Base-by-base conservation (phyloP, 257 asterid species). In the Ehretia macrophylla region DNA sequence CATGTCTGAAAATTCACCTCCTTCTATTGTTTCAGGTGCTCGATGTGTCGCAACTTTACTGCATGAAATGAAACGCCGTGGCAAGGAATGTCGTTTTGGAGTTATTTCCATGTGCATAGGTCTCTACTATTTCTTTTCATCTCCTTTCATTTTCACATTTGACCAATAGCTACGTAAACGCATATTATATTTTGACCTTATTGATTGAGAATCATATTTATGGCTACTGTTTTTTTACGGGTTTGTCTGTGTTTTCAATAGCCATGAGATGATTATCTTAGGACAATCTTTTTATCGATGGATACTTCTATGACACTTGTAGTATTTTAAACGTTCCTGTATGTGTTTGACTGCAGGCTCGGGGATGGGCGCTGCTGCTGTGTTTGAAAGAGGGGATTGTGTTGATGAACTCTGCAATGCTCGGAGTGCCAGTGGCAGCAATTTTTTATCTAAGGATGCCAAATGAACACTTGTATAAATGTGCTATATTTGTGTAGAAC, bases 31-130 rank as follows among this genome's bases (percentile, higher is more conserved):
- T 47, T 60, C 74, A 87, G 98, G 98, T 64, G 94, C 96, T 11
- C 95, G 98, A 19, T 87, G 96, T 35, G 95, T 87, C 32, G 87
- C 90, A 39, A 91, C 98, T 9, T 58, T 91, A 23, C 85, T 91
- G 20, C 72, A 91, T 61, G 98, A 91, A 76, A 91, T 91, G 98
- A 87, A 85, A 75, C 95, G 96, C 0, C 82, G 94, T 56, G 96
- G 98, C 40, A 87, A 72, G 64, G 96, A 78, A 58, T 80, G 91
- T 63, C 91, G 95, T 51, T 91, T 72, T 76, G 98, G 98, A 37
- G 92, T 91, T 60, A 76, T 91, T 66, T 87, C 96, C 42, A 91
- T 91, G 98, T 91, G 98, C 85, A 91, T 91, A 79, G 97, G 96
- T 27, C 35, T 27, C 4, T 27, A 6, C 6, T 27, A 27, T 27